These are phyloP conservation scores for Chaetomium tenue DNA, from an alignment of 495 filamentous ascomycete species.

Conservation along the genomic window DNA sequence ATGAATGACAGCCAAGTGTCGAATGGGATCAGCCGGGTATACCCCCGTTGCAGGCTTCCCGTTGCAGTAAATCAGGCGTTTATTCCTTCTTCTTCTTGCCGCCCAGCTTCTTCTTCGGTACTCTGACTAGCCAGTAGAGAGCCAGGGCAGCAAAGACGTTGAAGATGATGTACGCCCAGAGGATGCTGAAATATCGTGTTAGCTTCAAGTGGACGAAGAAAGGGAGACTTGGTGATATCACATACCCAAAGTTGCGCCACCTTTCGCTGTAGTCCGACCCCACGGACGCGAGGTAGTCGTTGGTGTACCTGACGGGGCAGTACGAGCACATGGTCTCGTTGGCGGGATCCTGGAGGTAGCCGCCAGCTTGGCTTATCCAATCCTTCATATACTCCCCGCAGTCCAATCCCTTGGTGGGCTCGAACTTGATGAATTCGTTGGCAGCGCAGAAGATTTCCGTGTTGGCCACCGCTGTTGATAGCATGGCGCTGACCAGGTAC, in stretches of 20 bases:
- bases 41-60: background rate
- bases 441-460: slow-evolving; percentile 56
- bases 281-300: slow-evolving; percentile 57
- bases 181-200: slow-evolving; percentile 39
- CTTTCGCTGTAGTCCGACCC: slow-evolving; percentile 54
- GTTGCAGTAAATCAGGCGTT: background rate
- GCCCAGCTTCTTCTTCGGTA: slow-evolving; percentile 62
- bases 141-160: slow-evolving; percentile 70
- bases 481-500: slow-evolving; percentile 63
- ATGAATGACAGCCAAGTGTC: slow-evolving; percentile 8
- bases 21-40: background rate
- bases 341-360: slow-evolving; percentile 54
- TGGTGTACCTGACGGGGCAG: slow-evolving; percentile 60
- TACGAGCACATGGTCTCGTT: slow-evolving; percentile 55
- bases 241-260: slow-evolving; percentile 68
- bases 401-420: slow-evolving; percentile 50
- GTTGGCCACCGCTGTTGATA: slow-evolving; percentile 63
- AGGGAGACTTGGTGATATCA: slow-evolving; percentile 3
- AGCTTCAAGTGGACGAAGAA: slow-evolving; percentile 14
- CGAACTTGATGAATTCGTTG: slow-evolving; percentile 59
- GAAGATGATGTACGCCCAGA: slow-evolving; percentile 70
- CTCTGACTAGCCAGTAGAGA: slow-evolving; percentile 76
- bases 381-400: slow-evolving; percentile 58
- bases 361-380: slow-evolving; percentile 50
- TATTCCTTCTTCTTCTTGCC: slow-evolving; percentile 34